These are phyloP conservation scores for Teunomyces stri DNA, from an alignment of 805 yeast genomes.

Conservation along the genomic window DNA sequence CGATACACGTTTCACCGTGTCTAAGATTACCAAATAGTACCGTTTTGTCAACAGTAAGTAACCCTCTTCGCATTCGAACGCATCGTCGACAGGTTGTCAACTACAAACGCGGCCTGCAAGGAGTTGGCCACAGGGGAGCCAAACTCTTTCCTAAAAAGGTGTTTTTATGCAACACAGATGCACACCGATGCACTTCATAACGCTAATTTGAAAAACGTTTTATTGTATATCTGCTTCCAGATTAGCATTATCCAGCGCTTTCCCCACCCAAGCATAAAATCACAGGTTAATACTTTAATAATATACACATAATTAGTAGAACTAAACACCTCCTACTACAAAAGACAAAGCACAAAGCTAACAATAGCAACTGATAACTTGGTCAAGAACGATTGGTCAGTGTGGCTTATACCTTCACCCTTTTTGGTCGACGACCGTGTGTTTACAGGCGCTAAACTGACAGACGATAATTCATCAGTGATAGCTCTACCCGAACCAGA, in stretches of 20 bases:
- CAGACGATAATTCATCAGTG: conserved; percentile 25
- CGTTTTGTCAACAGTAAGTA: background rate
- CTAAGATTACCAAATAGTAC: background rate
- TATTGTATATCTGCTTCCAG: background rate
- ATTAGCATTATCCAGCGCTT: background rate
- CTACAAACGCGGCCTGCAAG: background rate
- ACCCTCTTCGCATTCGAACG: background rate
- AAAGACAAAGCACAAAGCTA: conserved; percentile 9
- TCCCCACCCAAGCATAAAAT: background rate
- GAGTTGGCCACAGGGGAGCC: background rate
- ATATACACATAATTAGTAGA: background rate
- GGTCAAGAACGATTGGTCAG: conserved; percentile 8
- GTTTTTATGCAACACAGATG: background rate
- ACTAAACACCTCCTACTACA: background rate
- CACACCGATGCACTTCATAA: background rate
- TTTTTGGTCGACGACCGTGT: conserved; percentile 23
- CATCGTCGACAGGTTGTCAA: background rate
- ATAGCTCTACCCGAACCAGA: conserved; percentile 30
- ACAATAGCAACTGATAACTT: conserved; percentile 7
- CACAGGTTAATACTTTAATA: background rate
- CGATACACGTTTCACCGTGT: background rate
- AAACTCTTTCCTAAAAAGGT: background rate
- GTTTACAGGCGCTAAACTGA: conserved; percentile 17
- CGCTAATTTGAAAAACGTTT: background rate
- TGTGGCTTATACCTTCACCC: conserved; percentile 15